These are phyloP conservation scores for Fistulifera pelliculosa DNA, from an alignment of 108 stramenopile genomes.

Conservation along the genomic window DNA sequence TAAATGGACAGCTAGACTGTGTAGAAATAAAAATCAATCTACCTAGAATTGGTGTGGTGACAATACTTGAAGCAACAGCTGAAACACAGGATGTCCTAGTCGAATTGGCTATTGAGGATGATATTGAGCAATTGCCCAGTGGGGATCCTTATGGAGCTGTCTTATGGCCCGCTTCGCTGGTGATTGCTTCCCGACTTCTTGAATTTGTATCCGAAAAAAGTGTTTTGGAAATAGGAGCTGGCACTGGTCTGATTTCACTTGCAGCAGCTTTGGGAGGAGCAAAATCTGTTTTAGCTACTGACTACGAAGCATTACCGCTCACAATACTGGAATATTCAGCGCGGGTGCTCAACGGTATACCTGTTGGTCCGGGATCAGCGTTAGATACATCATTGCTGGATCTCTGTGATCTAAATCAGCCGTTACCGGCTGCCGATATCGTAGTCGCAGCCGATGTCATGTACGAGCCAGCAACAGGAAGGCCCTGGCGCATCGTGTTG, in stretches of 20 bases:
- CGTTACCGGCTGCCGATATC: constrained; percentile 28
- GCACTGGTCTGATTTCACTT: constrained; percentile 52
- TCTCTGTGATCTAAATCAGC: constrained; percentile 26
- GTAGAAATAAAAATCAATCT: not conserved
- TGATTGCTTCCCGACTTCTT: constrained; percentile 33
- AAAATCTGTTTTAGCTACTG: constrained; percentile 41
- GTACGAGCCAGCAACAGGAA: constrained; percentile 56
- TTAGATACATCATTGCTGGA: constrained; percentile 21
- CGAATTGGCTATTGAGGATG: constrained; percentile 23
- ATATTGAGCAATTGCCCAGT: not conserved
- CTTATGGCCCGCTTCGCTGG: constrained; percentile 53
- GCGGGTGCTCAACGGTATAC: constrained; percentile 10
- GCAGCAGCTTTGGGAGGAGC: constrained; percentile 33
- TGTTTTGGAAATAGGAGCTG: constrained; percentile 49
- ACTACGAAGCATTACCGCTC: constrained; percentile 50
- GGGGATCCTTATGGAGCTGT: constrained; percentile 38
- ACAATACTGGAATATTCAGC: constrained; percentile 30
- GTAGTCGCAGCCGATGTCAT: constrained; percentile 60
- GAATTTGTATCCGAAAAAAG: constrained; percentile 8
- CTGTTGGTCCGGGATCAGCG: constrained; percentile 10
- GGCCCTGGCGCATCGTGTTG: constrained; percentile 38
- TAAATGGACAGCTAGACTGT: constrained; percentile 6
- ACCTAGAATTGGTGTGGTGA: constrained; percentile 18
- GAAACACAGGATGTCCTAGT: constrained; percentile 47
- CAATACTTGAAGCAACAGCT: constrained; percentile 53